Evolutionary conservation across 495 filamentous ascomycete species (phyloP).

Genomic region (Filosporella fistucella): DNA sequence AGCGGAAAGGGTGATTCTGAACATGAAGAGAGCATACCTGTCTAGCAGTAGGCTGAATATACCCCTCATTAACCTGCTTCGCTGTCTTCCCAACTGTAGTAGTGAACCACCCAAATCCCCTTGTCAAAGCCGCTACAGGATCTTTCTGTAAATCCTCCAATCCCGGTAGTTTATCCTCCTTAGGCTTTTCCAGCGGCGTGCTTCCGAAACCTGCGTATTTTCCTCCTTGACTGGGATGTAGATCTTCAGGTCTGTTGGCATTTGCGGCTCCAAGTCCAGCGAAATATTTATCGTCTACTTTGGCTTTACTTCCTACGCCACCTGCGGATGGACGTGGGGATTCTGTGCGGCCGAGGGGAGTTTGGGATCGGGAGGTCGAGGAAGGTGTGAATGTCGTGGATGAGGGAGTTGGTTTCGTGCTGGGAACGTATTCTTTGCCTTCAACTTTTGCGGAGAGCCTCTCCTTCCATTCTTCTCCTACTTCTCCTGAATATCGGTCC

Average conservation of each 20-base stretch:
- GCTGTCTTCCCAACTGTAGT: constrained; percentile 80
- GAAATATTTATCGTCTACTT: constrained; percentile 84
- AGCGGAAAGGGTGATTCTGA: constrained; percentile 40
- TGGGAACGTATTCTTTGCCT: constrained; percentile 72
- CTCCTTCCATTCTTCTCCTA: constrained; percentile 96
- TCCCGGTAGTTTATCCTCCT: constrained; percentile 47
- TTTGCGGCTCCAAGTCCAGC: constrained; percentile 77
- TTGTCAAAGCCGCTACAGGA: constrained; percentile 80
- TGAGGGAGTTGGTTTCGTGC: constrained; percentile 35
- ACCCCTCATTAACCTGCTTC: constrained; percentile 82
- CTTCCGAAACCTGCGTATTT: constrained; percentile 85
- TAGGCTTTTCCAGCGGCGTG: constrained; percentile 21
- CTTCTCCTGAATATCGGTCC: constrained; percentile 79
- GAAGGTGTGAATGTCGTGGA: constrained; percentile 17
- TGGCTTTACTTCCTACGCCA: constrained; percentile 38
- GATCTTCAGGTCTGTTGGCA: constrained; percentile 60
- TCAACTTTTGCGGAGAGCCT: constrained; percentile 81
- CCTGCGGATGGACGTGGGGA: constrained; percentile 21
- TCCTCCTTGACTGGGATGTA: constrained; percentile 85
- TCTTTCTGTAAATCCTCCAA: constrained; percentile 87
- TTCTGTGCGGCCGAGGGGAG: constrained; percentile 22
- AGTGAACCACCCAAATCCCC: constrained; percentile 93
- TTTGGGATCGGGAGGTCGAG: constrained; percentile 13
- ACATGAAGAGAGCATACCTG: constrained; percentile 54
- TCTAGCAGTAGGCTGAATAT: constrained; percentile 85